These are phyloP conservation scores for Sarcomyxa edulis DNA, from an alignment of 768 basidiomycete species.

Conservation along the genomic window DNA sequence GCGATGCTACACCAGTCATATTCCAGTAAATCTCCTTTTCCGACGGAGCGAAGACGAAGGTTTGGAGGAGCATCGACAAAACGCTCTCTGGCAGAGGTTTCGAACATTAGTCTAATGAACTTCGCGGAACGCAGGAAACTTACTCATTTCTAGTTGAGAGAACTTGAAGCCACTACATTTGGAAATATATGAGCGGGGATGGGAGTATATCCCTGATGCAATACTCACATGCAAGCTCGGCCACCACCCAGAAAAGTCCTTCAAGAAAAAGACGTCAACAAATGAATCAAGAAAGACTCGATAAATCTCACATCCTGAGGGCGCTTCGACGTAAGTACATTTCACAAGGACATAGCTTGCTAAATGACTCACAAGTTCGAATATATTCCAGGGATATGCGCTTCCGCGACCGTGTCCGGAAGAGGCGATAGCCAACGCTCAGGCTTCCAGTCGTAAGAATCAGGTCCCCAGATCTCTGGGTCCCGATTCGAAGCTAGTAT, in stretches of 20 bases:
- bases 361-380: constrained; percentile 21
- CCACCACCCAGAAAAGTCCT: constrained; percentile 31
- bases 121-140: constrained; percentile 5
- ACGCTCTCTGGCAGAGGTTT: constrained; percentile 15
- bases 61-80: constrained; percentile 13
- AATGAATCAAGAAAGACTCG: too few relatives aligned
- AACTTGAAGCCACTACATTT: constrained; percentile 29
- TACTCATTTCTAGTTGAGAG: constrained; percentile 32
- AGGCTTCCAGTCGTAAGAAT: constrained; percentile 36
- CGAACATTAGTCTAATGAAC: not conserved
- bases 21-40: too few relatives aligned
- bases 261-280: constrained; percentile 22
- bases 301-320: too few relatives aligned
- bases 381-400: constrained; percentile 27
- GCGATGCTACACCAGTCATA: too few relatives aligned
- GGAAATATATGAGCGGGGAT: not conserved
- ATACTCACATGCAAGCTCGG: constrained; percentile 29
- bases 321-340: too few relatives aligned
- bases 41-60: too few relatives aligned
- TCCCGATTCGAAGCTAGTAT: constrained; percentile 26
- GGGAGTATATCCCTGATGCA: not conserved
- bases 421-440: constrained; percentile 32
- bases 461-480: constrained; percentile 33
- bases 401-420: constrained; percentile 14
- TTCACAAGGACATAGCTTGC: constrained; percentile 3